Conservation (phyloP, 1,284 basidiomycete genomes). For the Hymenochaete sp. region DNA sequence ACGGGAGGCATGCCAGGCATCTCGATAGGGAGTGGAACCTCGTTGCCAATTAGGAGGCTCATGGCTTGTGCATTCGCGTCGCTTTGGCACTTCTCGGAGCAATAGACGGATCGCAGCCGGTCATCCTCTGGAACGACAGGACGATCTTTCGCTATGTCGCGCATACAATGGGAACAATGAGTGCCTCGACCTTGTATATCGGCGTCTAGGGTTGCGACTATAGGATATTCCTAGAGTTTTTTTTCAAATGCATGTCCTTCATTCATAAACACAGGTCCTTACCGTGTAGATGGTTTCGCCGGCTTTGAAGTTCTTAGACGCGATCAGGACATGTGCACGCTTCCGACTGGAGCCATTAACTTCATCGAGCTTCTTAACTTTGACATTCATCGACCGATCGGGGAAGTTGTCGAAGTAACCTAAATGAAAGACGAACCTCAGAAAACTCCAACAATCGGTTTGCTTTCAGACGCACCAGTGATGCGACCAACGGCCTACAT, state of each 20-base stretch:
- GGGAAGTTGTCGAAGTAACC: constrained; percentile 72
- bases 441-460: constrained; percentile 11
- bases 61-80: constrained; percentile 52
- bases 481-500: constrained; percentile 24
- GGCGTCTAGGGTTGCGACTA: constrained; percentile 57
- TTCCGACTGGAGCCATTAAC: constrained; percentile 28
- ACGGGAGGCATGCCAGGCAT: constrained; percentile 31
- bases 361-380: constrained; percentile 38
- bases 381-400: constrained; percentile 57
- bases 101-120: constrained; percentile 53
- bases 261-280: constrained; percentile 13
- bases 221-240: constrained; percentile 52
- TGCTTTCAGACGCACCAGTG: constrained; percentile 21
- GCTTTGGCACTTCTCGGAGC: constrained; percentile 58
- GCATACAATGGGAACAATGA: constrained; percentile 66
- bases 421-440: constrained; percentile 30
- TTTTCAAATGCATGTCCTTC: constrained; percentile 8
- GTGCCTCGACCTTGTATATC: constrained; percentile 59
- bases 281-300: constrained; percentile 74
- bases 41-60: constrained; percentile 59
- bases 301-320: constrained; percentile 54
- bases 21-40: constrained; percentile 49
- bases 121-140: constrained; percentile 41
- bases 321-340: constrained; percentile 50
- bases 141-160: constrained; percentile 37